Evolutionary conservation across 2,329 filamentous ascomycete genomes (phyloP), one percentile per base, ranked within the genome.

Genomic region (Xylaria sp.): DNA sequence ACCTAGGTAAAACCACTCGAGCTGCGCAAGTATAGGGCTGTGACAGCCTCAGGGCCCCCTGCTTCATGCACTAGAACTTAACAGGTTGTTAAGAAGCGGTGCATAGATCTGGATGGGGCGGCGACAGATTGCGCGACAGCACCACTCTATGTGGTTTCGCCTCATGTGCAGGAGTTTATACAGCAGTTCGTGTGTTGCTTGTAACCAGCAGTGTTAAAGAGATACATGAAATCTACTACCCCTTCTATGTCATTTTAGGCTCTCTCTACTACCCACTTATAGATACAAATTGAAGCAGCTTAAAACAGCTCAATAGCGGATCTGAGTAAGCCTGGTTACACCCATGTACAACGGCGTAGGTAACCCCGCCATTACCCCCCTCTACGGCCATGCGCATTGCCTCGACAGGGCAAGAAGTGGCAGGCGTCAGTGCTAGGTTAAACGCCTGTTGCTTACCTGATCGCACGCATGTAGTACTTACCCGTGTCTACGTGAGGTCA

Each of bases 311-410:
- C 34, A 20, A 39, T 32, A 41, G 72, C 70, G 72, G 70, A 54
- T 71, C 72, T 76, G 72, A 76, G 73, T 76, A 76, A 77, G 75
- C 75, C 74, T 72, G 71, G 72, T 61, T 34, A 60, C 48, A 23
- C 34, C 57, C 60, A 44, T 34, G 54, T 28, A 28, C 44, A 20
- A 23, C 41, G 12, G 8, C 32, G 39, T 18, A 41, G 51, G 62
- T 68, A 63, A 73, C 73, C 74, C 73, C 73, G 73, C 56, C 58
- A 68, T 73, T 69, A 18, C 46, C 32, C 54, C 23, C 44, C 44
- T 63, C 68, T 13, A 46, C 37, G 50, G 54, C 58, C 50, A 70
- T 70, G 68, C 64, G 58, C 34, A 52, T 62, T 37, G 39, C 41
- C 32, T 64, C 39, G 46, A 55, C 65, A 51, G 50, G 56, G 57